Percentiles rank a stretch among this genome's conserved stretches.
These are phyloP conservation scores for Microbotryomycetes sp. DNA, from an alignment of 1,284 basidiomycete genomes.

Conservation along the genomic window DNA sequence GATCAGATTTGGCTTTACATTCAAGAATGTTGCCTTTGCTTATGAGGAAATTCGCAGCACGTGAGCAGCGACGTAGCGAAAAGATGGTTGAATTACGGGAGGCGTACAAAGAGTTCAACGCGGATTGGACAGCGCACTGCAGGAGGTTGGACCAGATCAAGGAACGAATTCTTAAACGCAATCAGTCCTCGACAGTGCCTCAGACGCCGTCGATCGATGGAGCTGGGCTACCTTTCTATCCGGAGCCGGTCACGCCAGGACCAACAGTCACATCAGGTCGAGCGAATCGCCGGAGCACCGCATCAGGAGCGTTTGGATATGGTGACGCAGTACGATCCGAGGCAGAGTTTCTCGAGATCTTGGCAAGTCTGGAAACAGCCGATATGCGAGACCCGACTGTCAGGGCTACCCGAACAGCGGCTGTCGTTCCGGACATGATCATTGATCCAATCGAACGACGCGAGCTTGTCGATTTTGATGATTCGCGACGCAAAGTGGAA, in stretches of 20 bases:
- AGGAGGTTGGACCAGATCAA: constrained; percentile 31
- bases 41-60: constrained; percentile 14
- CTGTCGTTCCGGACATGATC: constrained; percentile 86
- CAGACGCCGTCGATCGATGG: constrained; percentile 33
- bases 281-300: constrained; percentile 28
- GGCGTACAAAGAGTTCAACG: constrained; percentile 29
- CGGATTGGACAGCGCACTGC: constrained; percentile 35
- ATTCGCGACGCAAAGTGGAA: constrained; percentile 75
- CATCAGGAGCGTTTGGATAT: constrained; percentile 11
- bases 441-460: constrained; percentile 52
- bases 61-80: constrained; percentile 26
- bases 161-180: constrained; percentile 22
- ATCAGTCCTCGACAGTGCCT: constrained; percentile 7
- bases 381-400: constrained; percentile 86
- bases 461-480: constrained; percentile 52
- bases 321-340: constrained; percentile 91
- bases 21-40: constrained; percentile 21
- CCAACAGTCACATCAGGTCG: constrained; percentile 25
- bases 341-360: constrained; percentile 94
- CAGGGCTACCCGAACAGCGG: constrained; percentile 79
- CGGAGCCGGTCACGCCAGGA: constrained; percentile 32
- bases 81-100: constrained; percentile 29
- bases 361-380: constrained; percentile 83
- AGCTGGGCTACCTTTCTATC: constrained; percentile 29
- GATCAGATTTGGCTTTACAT: constrained; percentile 10